Conservation (phyloP, 2,329 filamentous ascomycete genomes). For the Stachybotrys chartarum region DNA sequence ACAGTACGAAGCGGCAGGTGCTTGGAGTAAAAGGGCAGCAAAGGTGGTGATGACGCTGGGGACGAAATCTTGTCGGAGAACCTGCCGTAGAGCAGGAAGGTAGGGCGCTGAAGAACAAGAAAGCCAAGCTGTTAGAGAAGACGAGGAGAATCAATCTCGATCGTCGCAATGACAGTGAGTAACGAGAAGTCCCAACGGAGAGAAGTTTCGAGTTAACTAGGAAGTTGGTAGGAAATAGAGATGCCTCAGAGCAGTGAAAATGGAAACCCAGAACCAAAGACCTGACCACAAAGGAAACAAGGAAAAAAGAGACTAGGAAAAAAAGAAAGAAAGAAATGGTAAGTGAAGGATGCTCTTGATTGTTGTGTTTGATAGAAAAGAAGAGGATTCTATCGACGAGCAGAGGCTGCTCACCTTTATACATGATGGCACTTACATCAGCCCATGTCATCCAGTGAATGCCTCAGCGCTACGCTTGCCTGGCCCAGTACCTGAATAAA, state of each 20-base stretch:
- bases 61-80: constrained; percentile 23
- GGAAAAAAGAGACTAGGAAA: constrained; percentile 14
- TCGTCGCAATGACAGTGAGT: constrained; percentile 7
- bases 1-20: constrained; percentile 34
- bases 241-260: constrained; percentile 9
- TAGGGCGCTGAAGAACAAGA: constrained; percentile 8
- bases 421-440: constrained; percentile 7
- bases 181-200: constrained; percentile 8
- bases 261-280: constrained; percentile 14
- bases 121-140: constrained; percentile 1
- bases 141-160: constrained; percentile 3
- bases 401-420: constrained; percentile 12
- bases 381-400: constrained; percentile 7
- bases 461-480: constrained; percentile 1
- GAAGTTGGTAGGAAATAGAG: constrained; percentile 2
- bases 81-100: constrained; percentile 11
- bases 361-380: constrained; percentile 14
- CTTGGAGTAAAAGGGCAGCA: constrained; percentile 32
- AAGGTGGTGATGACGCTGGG: constrained; percentile 18
- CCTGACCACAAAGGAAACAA: constrained; percentile 16
- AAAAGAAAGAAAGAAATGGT: constrained; percentile 12
- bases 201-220: not conserved
- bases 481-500: not conserved
- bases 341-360: constrained; percentile 7
- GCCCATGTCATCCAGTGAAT: not conserved